phyloP scores from a whole-genome alignment of 1,284 basidiomycete species.

The Ustilago cynodontis region DNA sequence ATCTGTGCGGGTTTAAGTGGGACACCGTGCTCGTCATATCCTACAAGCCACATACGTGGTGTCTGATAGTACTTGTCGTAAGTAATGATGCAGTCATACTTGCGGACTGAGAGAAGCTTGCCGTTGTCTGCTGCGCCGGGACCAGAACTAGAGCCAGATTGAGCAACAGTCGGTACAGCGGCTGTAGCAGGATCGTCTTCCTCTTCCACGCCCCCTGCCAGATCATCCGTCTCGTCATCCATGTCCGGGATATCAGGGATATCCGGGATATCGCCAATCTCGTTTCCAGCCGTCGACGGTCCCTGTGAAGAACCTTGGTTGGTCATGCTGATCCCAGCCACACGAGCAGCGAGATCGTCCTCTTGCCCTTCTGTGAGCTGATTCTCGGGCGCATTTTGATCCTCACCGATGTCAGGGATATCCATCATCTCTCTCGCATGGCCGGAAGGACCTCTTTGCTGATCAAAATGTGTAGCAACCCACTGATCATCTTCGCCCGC shows the following conservation, averaged over 20 bases:
- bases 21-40: conserved; percentile 67
- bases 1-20: conserved; percentile 80
- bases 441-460: conserved; percentile 14
- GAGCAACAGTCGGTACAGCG: conserved; percentile 34
- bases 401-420: conserved; percentile 63
- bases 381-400: conserved; percentile 47
- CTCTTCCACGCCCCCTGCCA: conserved; percentile 61
- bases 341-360: conserved; percentile 57
- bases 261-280: conserved; percentile 50
- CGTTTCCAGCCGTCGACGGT: conserved; percentile 14
- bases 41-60: conserved; percentile 68
- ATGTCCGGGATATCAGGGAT: conserved; percentile 64
- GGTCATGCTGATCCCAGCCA: conserved; percentile 51
- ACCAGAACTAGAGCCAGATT: conserved; percentile 60
- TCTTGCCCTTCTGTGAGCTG: conserved; percentile 58
- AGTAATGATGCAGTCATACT: conserved; percentile 99
- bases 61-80: conserved; percentile 82
- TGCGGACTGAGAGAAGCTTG: conserved; percentile 92
- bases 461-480: conserved; percentile 55
- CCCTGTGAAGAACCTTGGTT: neutral
- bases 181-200: conserved; percentile 66
- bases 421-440: conserved; percentile 56
- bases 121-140: conserved; percentile 67
- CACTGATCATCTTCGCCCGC: conserved; percentile 55
- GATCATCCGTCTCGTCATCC: conserved; percentile 60